These are phyloP conservation scores for Musa balbisiana DNA, from an alignment of 202 grass and related monocot genomes.

Conservation along the genomic window DNA sequence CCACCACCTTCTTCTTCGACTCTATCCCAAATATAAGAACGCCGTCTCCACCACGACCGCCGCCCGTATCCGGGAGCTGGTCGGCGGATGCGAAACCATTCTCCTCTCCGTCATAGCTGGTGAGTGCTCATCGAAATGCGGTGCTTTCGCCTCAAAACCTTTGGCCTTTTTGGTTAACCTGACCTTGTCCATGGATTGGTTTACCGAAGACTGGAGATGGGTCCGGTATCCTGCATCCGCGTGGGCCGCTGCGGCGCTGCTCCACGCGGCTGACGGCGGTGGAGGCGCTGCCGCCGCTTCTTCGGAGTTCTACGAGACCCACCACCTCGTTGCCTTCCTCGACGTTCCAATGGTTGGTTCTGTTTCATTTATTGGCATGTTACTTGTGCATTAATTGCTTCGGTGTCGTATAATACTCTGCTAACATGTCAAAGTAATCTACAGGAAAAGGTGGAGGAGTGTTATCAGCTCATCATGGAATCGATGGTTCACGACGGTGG, in stretches of 20 bases:
- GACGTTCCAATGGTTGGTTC: conserved; percentile 37
- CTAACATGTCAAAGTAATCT: background rate
- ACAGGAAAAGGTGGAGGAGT: conserved; percentile 46
- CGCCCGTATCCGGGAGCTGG: conserved; percentile 2
- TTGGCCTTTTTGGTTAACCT: background rate
- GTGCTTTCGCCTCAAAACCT: background rate
- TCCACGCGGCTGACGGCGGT: background rate
- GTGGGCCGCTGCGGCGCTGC: conserved; percentile 13
- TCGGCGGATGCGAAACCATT: conserved; percentile 30
- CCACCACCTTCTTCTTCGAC: conserved; percentile 35
- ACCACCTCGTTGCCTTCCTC: conserved; percentile 31
- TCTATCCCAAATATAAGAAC: conserved; percentile 3
- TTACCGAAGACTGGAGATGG: conserved; percentile 48
- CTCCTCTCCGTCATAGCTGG: conserved; percentile 55
- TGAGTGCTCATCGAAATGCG: conserved; percentile 27
- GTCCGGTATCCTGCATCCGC: conserved; percentile 41
- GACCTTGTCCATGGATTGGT: background rate
- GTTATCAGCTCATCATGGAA: conserved; percentile 41
- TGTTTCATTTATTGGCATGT: background rate
- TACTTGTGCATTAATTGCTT: conserved; percentile 1
- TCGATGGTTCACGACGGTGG: conserved; percentile 7
- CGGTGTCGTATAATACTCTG: background rate
- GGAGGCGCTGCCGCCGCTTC: background rate
- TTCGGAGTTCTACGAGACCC: background rate
- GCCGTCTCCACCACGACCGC: conserved; percentile 11